Base-by-base conservation (phyloP, 1,139 yeast genomes). In the Debaryomyces robertsiae region DNA sequence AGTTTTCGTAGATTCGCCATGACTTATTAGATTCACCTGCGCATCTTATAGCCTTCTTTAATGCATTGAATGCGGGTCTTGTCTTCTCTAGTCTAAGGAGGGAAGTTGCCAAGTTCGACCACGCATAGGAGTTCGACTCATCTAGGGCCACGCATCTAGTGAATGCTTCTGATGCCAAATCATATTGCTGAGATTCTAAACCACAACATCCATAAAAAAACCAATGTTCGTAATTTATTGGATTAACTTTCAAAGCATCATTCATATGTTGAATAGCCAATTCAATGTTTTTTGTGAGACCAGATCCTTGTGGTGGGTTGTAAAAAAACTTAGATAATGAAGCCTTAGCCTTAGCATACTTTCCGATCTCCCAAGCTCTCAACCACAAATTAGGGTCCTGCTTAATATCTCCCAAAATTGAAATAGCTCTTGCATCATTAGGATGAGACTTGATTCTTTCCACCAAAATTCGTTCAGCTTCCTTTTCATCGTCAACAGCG, bases 51-150 rank as follows among this genome's bases (percentile, higher is more conserved):
- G 98, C 96, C 47, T 81, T 81, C 55, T 84, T 82, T 47, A 90
- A 69, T 0, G 98, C 96, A 51, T 79, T 82, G 52, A 87, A 84
- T 0, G 97, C 95, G 47, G 89, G 95, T 45, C 78, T 75, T 19
- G 77, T 63, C 60, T 86, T 86, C 39, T 78, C 83, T 36, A 77
- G 59, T 46, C 79, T 77, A 33, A 90, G 66, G 41, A 88, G 73
- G 0, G 97, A 82, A 13, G 95, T 82, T 4, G 96, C 91, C 52
- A 94, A 73, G 58, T 93, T 94, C n/a, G 96, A 84, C 98, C 98
- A 94, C 1, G 96, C 82, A 57, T 82, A 82, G 0, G 94, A 76
- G 55, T 83, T 90, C 1, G 82, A 75, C 29, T 87, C 96, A 56
- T 91, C 97, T 39, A 93, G 62, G 0, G 96, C 73, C 19, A 90